These are phyloP conservation scores for Dichomitus squalens DNA, from an alignment of 1,284 basidiomycete genomes.

Conservation along the genomic window DNA sequence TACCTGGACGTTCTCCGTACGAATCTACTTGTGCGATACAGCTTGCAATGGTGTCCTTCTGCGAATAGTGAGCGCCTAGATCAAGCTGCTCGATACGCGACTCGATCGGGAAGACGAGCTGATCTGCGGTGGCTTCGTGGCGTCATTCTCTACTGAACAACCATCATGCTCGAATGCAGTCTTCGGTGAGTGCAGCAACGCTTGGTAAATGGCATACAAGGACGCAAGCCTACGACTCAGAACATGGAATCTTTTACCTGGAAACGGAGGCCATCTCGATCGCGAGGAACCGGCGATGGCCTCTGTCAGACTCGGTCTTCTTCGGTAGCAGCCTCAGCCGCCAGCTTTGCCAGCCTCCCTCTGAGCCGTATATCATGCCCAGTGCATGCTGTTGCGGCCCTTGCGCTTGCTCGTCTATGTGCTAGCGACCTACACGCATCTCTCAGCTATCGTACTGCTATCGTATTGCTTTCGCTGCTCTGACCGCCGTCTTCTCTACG, in stretches of 20 bases:
- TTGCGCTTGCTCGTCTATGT: background rate
- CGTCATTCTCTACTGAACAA: constrained; percentile 1
- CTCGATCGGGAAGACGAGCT: background rate
- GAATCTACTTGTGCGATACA: too few relatives aligned
- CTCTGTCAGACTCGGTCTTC: background rate
- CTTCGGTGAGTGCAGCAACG: background rate
- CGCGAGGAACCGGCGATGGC: background rate
- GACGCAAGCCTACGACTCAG: background rate
- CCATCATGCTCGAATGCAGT: background rate
- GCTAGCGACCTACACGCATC: background rate
- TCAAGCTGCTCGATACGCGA: background rate
- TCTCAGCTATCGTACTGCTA: background rate
- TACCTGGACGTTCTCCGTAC: too few relatives aligned
- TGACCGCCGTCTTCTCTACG: background rate
- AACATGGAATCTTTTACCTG: background rate
- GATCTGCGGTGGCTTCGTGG: constrained; percentile 16
- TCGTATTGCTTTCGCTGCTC: background rate
- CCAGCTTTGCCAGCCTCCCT: constrained; percentile 1
- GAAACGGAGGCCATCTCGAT: background rate
- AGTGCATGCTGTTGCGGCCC: background rate
- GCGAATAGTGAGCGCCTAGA: constrained; percentile 3
- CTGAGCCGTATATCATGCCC: background rate
- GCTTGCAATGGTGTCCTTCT: too few relatives aligned
- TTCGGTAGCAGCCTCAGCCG: background rate
- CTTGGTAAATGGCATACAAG: background rate